phyloP scores from a whole-genome alignment of 2,329 filamentous ascomycete genomes.

The Gaeumannomyces tritici region DNA sequence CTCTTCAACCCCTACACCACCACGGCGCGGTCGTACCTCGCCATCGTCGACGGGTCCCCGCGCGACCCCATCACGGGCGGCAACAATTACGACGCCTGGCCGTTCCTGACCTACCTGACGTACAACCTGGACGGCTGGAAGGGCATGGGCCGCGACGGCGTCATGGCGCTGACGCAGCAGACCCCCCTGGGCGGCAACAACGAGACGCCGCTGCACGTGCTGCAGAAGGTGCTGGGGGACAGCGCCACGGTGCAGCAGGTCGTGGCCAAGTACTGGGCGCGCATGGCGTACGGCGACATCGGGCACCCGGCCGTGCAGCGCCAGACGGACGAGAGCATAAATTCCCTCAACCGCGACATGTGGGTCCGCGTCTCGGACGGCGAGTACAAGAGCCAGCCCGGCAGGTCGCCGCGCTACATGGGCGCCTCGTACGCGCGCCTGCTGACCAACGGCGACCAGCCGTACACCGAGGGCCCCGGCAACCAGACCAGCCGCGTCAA shows the following conservation, averaged over 20 bases:
- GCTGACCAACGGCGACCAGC: not conserved
- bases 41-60: conserved; percentile 33
- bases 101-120: conserved; percentile 36
- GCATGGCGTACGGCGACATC: conserved; percentile 42
- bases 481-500: conserved; percentile 18
- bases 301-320: conserved; percentile 30
- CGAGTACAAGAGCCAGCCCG: conserved; percentile 32
- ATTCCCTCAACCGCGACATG: conserved; percentile 29
- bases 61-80: conserved; percentile 16
- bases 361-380: conserved; percentile 19
- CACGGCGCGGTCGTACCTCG: conserved; percentile 36
- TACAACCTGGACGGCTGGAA: conserved; percentile 34
- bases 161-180: conserved; percentile 31
- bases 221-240: conserved; percentile 26
- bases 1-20: conserved; percentile 32
- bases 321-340: conserved; percentile 24
- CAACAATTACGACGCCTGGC: conserved; percentile 44
- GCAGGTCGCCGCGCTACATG: conserved; percentile 35
- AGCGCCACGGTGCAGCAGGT: conserved; percentile 25
- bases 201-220: conserved; percentile 33
- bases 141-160: conserved; percentile 28
- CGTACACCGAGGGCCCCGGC: conserved; percentile 23
- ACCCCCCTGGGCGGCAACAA: conserved; percentile 31
- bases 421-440: conserved; percentile 31
- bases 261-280: conserved; percentile 39